Evolutionary conservation across 345 rosid genomes (phyloP), one percentile per base, ranked within the genome.

Genomic region (Euphorbia lathyris): DNA sequence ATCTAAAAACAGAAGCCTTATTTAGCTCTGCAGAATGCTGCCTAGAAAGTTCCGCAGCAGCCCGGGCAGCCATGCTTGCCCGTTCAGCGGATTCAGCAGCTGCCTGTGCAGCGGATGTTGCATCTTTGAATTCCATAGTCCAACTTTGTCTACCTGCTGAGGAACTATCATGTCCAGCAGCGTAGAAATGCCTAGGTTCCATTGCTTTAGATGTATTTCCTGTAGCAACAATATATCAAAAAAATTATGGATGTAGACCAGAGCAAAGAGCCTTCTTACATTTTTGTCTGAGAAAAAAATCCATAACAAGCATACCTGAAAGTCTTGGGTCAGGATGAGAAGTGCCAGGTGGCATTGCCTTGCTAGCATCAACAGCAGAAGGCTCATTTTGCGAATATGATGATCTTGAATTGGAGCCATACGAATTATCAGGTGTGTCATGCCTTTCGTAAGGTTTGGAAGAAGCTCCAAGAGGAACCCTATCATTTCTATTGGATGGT

Each of bases 21-120:
- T 17, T 80, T 23, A 86, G 73, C 52, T 79, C 88, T 50, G 81
- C 51, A 14, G 87, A 66, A 74, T 81, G 51, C 66, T 64, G 89
- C 70, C 86, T 86, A 53, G 97, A 87, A 76, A 95, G 92, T 73
- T 92, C 88, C 36, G 96, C 99, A 76, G 97, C 99, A 22, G 92
- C 97, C 73, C 90, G 81, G 32, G 99, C 97, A 80, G 99, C 99
- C 82, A 90, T 83, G 77, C 97, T 90, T 5, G 99, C 97, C 79
- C 83, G 86, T 82, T 95, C 99, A 34, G 97, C 99, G 77, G 99
- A 87, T 78, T 95, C 97, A 69, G 97, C 99, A 62, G 99, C 99
- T 53, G 89, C 94, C 72, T 79, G 96, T 36, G 97, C 97, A 75
- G 99, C 99, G 78, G 84, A 62, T 6, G 97, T 86, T 56, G 97